phyloP scores from a whole-genome alignment of 2,329 filamentous ascomycete genomes.

The Shiraia bambusicola region DNA sequence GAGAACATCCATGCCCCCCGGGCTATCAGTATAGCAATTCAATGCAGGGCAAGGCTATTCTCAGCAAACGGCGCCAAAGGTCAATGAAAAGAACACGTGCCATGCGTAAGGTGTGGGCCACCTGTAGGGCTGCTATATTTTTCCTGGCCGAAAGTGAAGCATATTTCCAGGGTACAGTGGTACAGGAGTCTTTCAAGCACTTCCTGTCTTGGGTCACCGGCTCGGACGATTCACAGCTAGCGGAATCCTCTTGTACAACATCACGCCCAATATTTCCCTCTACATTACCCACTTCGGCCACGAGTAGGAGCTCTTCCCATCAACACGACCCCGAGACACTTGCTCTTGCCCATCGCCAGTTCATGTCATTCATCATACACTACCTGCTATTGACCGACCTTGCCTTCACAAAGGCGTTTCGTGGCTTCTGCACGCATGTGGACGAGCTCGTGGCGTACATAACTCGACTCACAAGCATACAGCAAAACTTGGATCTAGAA shows the following conservation, averaged over 20 bases:
- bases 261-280: constrained; percentile 4
- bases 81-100: constrained; percentile 63
- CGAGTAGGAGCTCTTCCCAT: constrained; percentile 6
- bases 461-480: constrained; percentile 72
- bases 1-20: constrained; percentile 73
- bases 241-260: constrained; percentile 7
- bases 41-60: constrained; percentile 60
- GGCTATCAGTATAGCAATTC: constrained; percentile 64
- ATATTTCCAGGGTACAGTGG: constrained; percentile 88
- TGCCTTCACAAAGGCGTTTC: constrained; percentile 65
- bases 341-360: constrained; percentile 74
- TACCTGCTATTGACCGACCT: constrained; percentile 66
- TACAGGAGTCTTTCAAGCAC: constrained; percentile 76
- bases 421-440: constrained; percentile 69
- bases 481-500: constrained; percentile 77
- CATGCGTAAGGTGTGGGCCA: constrained; percentile 87
- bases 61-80: constrained; percentile 64
- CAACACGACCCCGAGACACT: constrained; percentile 83
- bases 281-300: neutral
- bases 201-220: constrained; percentile 72
- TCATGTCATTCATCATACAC: constrained; percentile 68
- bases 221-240: constrained; percentile 7
- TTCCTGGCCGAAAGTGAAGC: constrained; percentile 83
- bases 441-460: constrained; percentile 80
- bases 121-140: constrained; percentile 82